A percentile compares a stretch with the other conserved stretches of the same genome.
phyloP scores from a whole-genome alignment of 352 stramenopile species.

The Globisporangium recalcitrans region DNA sequence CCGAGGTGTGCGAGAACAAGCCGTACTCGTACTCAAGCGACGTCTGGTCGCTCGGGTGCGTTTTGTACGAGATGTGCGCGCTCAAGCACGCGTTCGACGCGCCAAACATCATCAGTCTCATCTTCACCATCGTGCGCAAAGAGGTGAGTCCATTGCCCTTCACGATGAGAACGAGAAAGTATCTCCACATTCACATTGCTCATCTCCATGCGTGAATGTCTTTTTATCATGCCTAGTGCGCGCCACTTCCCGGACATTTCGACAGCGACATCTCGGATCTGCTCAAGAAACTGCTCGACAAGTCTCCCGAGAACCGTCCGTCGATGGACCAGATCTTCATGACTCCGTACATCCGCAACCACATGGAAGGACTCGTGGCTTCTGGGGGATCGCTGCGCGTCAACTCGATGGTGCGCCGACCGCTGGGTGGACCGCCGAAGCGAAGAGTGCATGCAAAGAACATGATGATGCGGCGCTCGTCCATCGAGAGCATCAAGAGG shows the following conservation, averaged over 20 bases:
- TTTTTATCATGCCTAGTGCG: slow-evolving; percentile 24
- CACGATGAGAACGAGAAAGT: not conserved
- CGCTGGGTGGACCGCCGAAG: slow-evolving; percentile 27
- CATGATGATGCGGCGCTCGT: slow-evolving; percentile 28
- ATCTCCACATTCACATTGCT: not conserved
- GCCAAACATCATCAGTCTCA: slow-evolving; percentile 77
- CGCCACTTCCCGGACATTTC: slow-evolving; percentile 49
- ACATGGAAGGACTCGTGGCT: slow-evolving; percentile 66
- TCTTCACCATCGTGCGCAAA: slow-evolving; percentile 82
- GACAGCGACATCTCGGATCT: slow-evolving; percentile 51
- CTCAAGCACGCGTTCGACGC: slow-evolving; percentile 84
- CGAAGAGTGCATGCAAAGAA: slow-evolving; percentile 43
- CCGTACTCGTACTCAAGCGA: slow-evolving; percentile 91
- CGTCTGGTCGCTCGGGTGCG: slow-evolving; percentile 90
- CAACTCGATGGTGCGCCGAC: slow-evolving; percentile 29
- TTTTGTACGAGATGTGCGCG: slow-evolving; percentile 87
- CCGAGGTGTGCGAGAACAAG: slow-evolving; percentile 90
- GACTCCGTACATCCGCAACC: slow-evolving; percentile 65
- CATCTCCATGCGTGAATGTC: no score
- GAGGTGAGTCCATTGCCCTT: slow-evolving; percentile 29
- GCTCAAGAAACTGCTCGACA: slow-evolving; percentile 54
- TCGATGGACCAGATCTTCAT: slow-evolving; percentile 75
- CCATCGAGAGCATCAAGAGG: slow-evolving; percentile 27
- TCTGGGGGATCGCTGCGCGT: slow-evolving; percentile 54
- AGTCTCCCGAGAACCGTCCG: slow-evolving; percentile 49